Conservation (phyloP, 2,329 filamentous ascomycete species). For the Colletotrichum orbiculare region DNA sequence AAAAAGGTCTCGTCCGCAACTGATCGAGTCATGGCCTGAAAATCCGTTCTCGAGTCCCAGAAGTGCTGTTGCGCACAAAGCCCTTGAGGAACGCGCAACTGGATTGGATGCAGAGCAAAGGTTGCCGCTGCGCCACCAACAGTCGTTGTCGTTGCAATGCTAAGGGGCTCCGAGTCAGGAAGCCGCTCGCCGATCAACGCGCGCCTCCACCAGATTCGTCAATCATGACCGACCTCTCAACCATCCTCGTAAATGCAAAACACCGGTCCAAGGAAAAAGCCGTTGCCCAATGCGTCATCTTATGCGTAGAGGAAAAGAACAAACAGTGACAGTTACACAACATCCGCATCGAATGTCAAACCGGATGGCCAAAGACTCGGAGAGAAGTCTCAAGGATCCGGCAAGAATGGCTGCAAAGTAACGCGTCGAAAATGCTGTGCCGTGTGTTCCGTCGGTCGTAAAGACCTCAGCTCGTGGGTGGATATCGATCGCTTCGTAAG, state of each 20-base stretch:
- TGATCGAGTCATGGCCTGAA: background rate
- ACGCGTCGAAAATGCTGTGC: conserved; percentile 23
- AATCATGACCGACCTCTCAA: conserved; percentile 13
- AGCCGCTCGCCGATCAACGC: conserved; percentile 8
- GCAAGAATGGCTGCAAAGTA: conserved; percentile 14
- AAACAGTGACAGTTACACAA: background rate
- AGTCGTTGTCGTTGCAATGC: no score
- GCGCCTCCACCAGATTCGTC: conserved; percentile 19
- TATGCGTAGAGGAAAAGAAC: conserved; percentile 25
- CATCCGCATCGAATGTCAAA: conserved; percentile 14
- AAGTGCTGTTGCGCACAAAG: background rate
- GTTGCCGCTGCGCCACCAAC: no score
- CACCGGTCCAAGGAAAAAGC: conserved; percentile 30
- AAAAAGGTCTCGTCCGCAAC: conserved; percentile 11
- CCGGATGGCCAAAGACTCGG: conserved; percentile 7
- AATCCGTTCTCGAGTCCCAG: background rate
- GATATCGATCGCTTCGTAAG: conserved; percentile 33
- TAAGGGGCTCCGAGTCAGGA: no score
- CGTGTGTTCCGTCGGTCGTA: conserved; percentile 22
- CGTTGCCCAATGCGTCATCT: conserved; percentile 36
- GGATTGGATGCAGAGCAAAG: no score
- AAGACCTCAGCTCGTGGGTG: conserved; percentile 13
- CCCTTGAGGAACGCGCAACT: no score
- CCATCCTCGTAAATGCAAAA: conserved; percentile 32
- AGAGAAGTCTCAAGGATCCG: conserved; percentile 6